These are phyloP conservation scores for Pulveroboletus sp. DNA, from an alignment of 768 basidiomycete genomes.

Conservation along the genomic window DNA sequence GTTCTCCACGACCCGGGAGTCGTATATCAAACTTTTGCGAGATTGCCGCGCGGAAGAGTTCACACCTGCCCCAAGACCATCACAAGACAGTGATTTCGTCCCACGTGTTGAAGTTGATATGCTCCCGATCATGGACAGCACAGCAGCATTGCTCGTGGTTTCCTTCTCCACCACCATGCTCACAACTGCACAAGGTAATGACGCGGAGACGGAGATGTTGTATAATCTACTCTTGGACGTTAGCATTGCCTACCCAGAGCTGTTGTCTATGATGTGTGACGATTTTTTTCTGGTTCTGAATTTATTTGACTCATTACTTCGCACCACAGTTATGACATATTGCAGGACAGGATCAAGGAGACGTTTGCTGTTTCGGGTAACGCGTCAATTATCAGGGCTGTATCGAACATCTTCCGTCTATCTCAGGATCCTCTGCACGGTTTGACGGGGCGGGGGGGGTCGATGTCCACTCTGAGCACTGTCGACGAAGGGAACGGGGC, in stretches of 20 bases:
- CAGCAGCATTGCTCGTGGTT: conserved; percentile 64
- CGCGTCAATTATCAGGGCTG: conserved; percentile 61
- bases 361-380: conserved; percentile 69
- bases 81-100: conserved; percentile 41
- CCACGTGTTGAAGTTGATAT: conserved; percentile 53
- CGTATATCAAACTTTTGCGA: conserved; percentile 57
- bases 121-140: conserved; percentile 57
- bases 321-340: conserved; percentile 57
- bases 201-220: conserved; percentile 75
- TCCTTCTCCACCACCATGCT: conserved; percentile 77
- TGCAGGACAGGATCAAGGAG: conserved; percentile 73
- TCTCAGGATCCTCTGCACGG: conserved; percentile 50
- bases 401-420: conserved; percentile 72
- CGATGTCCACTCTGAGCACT: conserved; percentile 60
- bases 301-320: conserved; percentile 5
- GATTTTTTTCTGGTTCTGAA: conserved; percentile 1
- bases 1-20: conserved; percentile 50
- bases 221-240: conserved; percentile 74
- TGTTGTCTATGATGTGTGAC: conserved; percentile 68
- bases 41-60: conserved; percentile 56
- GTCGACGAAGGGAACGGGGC: conserved; percentile 47
- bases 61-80: conserved; percentile 33
- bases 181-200: conserved; percentile 69
- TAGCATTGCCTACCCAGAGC: conserved; percentile 61
- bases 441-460: conserved; percentile 41